These are phyloP conservation scores for Vitis vinifera DNA, from an alignment of 164 flowering plant species.

Conservation along the genomic window ASM3070453v1 NC_081820.1:21008501-21009000, in stretches of 20 bases:
- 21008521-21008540: too few species aligned
- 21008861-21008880: slow-evolving; percentile 7
- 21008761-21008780: slow-evolving; percentile 7
- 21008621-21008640: not conserved
- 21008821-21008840: slow-evolving; percentile 35
- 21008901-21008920: too few species aligned
- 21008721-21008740: slow-evolving; percentile 52
- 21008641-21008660: not conserved
- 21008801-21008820: slow-evolving; percentile 65
- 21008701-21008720: slow-evolving; percentile 55
- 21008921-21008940: too few species aligned
- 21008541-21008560: too few species aligned
- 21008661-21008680: not conserved
- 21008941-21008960: too few species aligned
- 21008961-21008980: too few species aligned
- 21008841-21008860: slow-evolving; percentile 8
- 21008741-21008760: slow-evolving; percentile 60
- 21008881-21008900: too few species aligned
- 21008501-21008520: too few species aligned
- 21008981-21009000: too few species aligned
- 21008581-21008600: too few species aligned
- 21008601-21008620: not conserved
- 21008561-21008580: too few species aligned
- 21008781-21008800: slow-evolving; percentile 47
- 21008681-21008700: slow-evolving; percentile 44